phyloP scores from a whole-genome alignment of 257 asterid genomes.

The Rehmannia glutinosa region DNA sequence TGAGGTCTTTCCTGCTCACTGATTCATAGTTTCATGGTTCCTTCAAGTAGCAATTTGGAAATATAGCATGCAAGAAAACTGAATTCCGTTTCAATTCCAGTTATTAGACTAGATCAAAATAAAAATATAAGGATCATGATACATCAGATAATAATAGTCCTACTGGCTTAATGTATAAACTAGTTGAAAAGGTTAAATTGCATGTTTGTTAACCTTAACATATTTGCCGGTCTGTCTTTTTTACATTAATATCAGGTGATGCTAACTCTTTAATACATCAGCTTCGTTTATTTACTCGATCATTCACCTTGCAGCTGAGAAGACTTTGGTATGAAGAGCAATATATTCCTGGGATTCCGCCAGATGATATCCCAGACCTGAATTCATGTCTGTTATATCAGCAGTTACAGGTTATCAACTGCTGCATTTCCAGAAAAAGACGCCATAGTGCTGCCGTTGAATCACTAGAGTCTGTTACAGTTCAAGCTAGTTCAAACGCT shows the following conservation, averaged over 20 bases:
- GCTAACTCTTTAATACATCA: slow-evolving; percentile 9
- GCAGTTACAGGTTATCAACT: slow-evolving; percentile 94
- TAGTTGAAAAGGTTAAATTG: neutral
- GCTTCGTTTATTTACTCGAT: slow-evolving; percentile 15
- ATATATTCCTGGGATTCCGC: slow-evolving; percentile 92
- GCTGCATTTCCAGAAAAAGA: slow-evolving; percentile 89
- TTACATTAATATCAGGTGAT: neutral
- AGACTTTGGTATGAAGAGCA: slow-evolving; percentile 93
- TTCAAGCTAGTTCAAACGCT: slow-evolving; percentile 42
- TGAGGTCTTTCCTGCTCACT: neutral
- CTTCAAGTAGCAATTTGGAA: neutral
- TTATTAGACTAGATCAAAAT: neutral
- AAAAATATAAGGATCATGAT: slow-evolving; percentile 16
- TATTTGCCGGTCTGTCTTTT: neutral
- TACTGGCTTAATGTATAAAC: slow-evolving; percentile 1
- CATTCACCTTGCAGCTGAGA: slow-evolving; percentile 58
- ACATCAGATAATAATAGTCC: slow-evolving; percentile 6
- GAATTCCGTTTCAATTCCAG: neutral
- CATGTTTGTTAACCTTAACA: neutral
- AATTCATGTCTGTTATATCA: slow-evolving; percentile 89
- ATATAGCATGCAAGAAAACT: neutral
- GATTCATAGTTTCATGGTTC: neutral
- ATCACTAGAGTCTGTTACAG: slow-evolving; percentile 58
- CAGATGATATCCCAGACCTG: slow-evolving; percentile 78
- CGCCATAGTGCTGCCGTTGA: slow-evolving; percentile 75